phyloP scores from a whole-genome alignment of 1,284 basidiomycete species.

The Austroboletus novae-zelandiae region DNA sequence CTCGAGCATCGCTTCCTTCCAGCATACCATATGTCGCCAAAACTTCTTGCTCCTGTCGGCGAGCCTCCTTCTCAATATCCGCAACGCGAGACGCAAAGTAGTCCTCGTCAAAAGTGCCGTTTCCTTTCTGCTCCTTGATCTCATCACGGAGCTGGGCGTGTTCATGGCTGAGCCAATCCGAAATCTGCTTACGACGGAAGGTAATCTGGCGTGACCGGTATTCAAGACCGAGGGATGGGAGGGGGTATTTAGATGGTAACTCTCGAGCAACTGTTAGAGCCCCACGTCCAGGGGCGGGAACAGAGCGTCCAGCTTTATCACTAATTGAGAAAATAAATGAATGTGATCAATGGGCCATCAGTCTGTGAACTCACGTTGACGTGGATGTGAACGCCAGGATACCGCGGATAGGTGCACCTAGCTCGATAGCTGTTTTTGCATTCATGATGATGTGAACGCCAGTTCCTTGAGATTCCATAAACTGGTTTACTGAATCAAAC shows the following conservation, averaged over 20 bases:
- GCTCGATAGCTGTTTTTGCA: constrained; percentile 92
- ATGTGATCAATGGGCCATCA: constrained; percentile 4
- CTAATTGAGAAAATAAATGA: constrained; percentile 37
- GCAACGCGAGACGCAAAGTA: constrained; percentile 74
- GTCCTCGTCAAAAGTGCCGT: constrained; percentile 57
- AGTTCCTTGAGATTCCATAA: constrained; percentile 97
- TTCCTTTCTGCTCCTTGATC: constrained; percentile 57
- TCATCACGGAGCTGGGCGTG: constrained; percentile 81
- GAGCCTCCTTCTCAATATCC: constrained; percentile 87
- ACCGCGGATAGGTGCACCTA: constrained; percentile 92
- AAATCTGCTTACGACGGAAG: constrained; percentile 92
- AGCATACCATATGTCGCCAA: constrained; percentile 92
- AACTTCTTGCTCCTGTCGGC: constrained; percentile 87
- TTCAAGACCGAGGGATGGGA: constrained; percentile 75
- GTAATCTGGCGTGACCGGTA: constrained; percentile 90
- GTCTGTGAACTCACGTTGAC: constrained; percentile 67
- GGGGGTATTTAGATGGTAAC: constrained; percentile 69
- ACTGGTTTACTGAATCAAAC: constrained; percentile 43
- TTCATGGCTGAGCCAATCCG: constrained; percentile 91
- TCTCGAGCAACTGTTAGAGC: constrained; percentile 86
- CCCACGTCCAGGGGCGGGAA: constrained; percentile 91
- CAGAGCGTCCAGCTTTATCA: constrained; percentile 93
- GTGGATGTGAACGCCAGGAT: constrained; percentile 96
- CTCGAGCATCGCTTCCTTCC: constrained; percentile 80
- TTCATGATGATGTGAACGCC: constrained; percentile 98